Base-by-base conservation (phyloP, 495 filamentous ascomycete genomes). In the Lasiosphaeris hirsuta region DNA sequence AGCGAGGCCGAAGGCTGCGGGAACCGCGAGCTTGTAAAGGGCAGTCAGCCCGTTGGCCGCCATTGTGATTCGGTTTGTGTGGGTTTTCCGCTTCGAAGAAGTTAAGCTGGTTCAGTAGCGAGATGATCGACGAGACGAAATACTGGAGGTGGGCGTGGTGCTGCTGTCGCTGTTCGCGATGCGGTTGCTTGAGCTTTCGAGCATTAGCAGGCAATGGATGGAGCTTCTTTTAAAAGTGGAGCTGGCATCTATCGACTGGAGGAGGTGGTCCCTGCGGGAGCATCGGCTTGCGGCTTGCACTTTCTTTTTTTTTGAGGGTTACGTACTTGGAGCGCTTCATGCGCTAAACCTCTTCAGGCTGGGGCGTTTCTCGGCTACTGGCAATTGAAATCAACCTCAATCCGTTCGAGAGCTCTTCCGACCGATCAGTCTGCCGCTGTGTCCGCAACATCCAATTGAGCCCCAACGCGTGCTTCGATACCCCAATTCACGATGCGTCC, bases 1-100 rank as follows among this genome's bases (percentile, higher is more conserved):
- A 43, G 80, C 71, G 51, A 79, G 72, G 63, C 77, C 89, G 57
- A 89, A 64, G 48, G 86, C 81, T 42, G 81, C 75, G 11, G 94
- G 94, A 38, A 96, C 68, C 42, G 86, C 91, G 53, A 78, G 81
- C 61, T 82, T 82, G 75, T 87, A 91, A 63, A 93, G 59, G 42
- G 80, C 72, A 48, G 72, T 72, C 40, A 93, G 84, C 48, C 72
- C 74, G 68, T 79, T 77, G 63, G 87, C 84, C 81, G 67, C 67
- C 71, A 73, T 71, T 60, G 60, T 74, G 63, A 60, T 52, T 58
- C 63, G 41, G 44, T 56, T 53, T 45, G 55, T 30, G 59, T 60
- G 58, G 43, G 50, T 58, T 66, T 65, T 68, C 67, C 49, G 46
- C 17, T 7, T 35, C 37, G 49, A 15, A 65, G 59, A 62, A 68